Percentiles rank a stretch among this genome's conserved stretches.
These are phyloP conservation scores for Paecilomyces sp. DNA, from an alignment of 2,329 filamentous ascomycete species.

Conservation along the genomic window DNA sequence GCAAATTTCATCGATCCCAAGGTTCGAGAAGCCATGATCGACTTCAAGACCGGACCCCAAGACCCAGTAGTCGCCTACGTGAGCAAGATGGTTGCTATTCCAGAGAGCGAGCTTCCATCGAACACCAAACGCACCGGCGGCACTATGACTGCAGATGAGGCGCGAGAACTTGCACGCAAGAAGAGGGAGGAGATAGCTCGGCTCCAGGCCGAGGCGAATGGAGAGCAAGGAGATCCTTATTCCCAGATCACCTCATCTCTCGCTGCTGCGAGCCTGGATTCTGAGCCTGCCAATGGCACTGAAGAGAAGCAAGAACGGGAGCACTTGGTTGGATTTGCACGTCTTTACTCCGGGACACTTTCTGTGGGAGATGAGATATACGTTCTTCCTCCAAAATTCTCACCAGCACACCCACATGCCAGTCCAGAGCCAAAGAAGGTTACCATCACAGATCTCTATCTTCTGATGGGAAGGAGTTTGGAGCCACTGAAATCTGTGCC, in stretches of 20 bases:
- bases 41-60: conserved; percentile 62
- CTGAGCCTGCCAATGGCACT: conserved; percentile 41
- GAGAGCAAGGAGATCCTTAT: conserved; percentile 40
- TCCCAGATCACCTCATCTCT: conserved; percentile 56
- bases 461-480: conserved; percentile 88
- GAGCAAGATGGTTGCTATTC: conserved; percentile 96
- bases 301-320: conserved; percentile 66
- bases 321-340: conserved; percentile 87
- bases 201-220: conserved; percentile 57
- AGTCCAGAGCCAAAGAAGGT: conserved; percentile 71
- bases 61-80: conserved; percentile 89
- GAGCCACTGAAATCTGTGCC: conserved; percentile 79
- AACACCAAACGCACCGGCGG: conserved; percentile 67
- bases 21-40: conserved; percentile 72
- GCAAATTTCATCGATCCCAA: conserved; percentile 60
- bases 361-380: conserved; percentile 87
- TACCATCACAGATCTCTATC: conserved; percentile 79
- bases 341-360: conserved; percentile 85
- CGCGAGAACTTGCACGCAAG: conserved; percentile 74
- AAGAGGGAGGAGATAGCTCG: conserved; percentile 84
- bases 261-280: conserved; percentile 52
- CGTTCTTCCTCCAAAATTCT: conserved; percentile 88
- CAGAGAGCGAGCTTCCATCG: conserved; percentile 81
- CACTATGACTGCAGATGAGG: conserved; percentile 78
- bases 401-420: conserved; percentile 66